Percentiles rank a stretch among this genome's conserved stretches.
Evolutionary conservation across 1,284 basidiomycete species (phyloP).

Genomic region (Singerocomus rubriflavus): DNA sequence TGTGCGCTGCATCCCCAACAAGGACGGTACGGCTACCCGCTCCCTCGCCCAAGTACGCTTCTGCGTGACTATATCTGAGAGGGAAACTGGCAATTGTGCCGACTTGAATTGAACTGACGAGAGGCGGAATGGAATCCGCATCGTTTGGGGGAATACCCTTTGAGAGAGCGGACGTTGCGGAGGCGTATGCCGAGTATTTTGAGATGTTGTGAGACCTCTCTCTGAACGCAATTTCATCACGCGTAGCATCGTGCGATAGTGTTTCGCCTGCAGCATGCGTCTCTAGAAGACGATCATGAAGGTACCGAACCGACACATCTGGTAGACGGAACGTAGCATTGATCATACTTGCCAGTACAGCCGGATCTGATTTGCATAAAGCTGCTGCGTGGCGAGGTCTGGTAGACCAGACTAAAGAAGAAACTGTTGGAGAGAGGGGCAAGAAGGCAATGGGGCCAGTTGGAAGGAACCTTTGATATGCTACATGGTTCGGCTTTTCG

Average conservation of each 20-base stretch:
- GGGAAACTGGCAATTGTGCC: constrained; percentile 91
- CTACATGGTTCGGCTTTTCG: constrained; percentile 70
- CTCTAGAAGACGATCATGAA: constrained; percentile 64
- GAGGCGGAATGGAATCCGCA: constrained; percentile 68
- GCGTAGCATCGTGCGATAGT: constrained; percentile 45
- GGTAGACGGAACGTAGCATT: constrained; percentile 92
- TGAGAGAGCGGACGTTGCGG: constrained; percentile 34
- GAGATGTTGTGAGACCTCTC: constrained; percentile 67
- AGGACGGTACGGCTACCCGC: constrained; percentile 73
- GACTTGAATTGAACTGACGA: constrained; percentile 69
- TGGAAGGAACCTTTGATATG: constrained; percentile 94
- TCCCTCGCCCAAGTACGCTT: constrained; percentile 79
- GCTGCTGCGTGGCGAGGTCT: constrained; percentile 74
- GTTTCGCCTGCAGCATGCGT: constrained; percentile 42
- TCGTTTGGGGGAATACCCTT: constrained; percentile 62
- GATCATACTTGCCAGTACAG: constrained; percentile 72
- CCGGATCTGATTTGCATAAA: constrained; percentile 66
- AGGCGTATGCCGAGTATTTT: constrained; percentile 59
- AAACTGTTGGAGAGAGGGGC: constrained; percentile 73
- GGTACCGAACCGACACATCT: constrained; percentile 66
- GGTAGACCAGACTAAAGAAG: constrained; percentile 96
- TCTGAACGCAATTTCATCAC: constrained; percentile 63
- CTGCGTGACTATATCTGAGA: constrained; percentile 83
- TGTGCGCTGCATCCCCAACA: constrained; percentile 96
- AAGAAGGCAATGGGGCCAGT: constrained; percentile 96